phyloP scores from a whole-genome alignment of 352 stramenopile species.

The Phytophthora tubulina region DNA sequence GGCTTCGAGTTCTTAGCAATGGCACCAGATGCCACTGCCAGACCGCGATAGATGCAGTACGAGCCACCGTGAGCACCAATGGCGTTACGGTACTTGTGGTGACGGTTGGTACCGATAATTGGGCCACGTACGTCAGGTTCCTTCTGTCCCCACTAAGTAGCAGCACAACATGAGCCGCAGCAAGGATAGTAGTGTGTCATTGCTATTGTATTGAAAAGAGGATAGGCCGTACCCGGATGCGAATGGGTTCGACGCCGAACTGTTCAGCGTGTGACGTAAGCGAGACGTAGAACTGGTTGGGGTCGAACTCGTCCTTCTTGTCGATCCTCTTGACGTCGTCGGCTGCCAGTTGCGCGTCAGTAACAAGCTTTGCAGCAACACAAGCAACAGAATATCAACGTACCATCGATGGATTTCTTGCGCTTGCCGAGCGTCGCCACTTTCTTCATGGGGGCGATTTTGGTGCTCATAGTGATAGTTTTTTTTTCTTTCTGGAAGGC shows the following conservation, averaged over 20 bases:
- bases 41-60: slow-evolving; percentile 98
- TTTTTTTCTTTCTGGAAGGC: slow-evolving; percentile 19
- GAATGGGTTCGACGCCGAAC: slow-evolving; percentile 88
- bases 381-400: neutral
- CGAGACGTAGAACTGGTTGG: slow-evolving; percentile 89
- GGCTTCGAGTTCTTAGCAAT: slow-evolving; percentile 73
- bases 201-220: neutral
- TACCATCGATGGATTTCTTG: slow-evolving; percentile 91
- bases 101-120: slow-evolving; percentile 96
- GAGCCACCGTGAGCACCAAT: slow-evolving; percentile 98
- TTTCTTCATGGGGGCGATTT: slow-evolving; percentile 71
- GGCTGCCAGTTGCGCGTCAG: slow-evolving; percentile 46
- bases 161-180: slow-evolving; percentile 3
- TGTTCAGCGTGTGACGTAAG: slow-evolving; percentile 89
- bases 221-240: slow-evolving; percentile 69
- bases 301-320: slow-evolving; percentile 89
- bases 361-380: neutral
- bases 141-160: slow-evolving; percentile 92
- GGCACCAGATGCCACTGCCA: slow-evolving; percentile 92
- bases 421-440: slow-evolving; percentile 89
- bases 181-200: slow-evolving; percentile 7
- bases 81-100: slow-evolving; percentile 97
- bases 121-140: slow-evolving; percentile 92
- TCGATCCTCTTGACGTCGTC: slow-evolving; percentile 86
- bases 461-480: slow-evolving; percentile 30